Conservation (phyloP, 306 rosid genomes). For the Psophocarpus tetragonolobus region DNA sequence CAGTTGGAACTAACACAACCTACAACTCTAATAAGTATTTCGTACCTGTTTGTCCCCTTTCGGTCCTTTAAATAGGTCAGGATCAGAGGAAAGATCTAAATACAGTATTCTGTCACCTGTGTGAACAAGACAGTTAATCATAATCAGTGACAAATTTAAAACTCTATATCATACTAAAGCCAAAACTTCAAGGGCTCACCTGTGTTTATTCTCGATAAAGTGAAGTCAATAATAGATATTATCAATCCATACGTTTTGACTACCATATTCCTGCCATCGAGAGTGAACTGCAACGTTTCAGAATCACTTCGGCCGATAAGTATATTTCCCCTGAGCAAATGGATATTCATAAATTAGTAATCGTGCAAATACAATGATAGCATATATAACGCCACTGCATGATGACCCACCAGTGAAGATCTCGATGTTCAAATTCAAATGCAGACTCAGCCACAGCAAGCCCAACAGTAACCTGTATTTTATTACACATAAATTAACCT, state of each 20-base stretch:
- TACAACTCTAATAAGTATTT: constrained; percentile 16
- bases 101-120: constrained; percentile 83
- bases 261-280: constrained; percentile 65
- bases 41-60: constrained; percentile 88
- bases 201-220: constrained; percentile 85
- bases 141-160: constrained; percentile 26
- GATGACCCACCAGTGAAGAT: constrained; percentile 83
- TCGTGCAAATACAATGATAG: constrained; percentile 6
- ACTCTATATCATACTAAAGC: background rate
- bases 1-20: constrained; percentile 18
- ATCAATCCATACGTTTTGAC: constrained; percentile 71
- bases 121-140: constrained; percentile 30
- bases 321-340: constrained; percentile 77
- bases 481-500: constrained; percentile 15
- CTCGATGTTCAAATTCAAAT: constrained; percentile 93
- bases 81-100: constrained; percentile 81
- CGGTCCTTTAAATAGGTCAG: constrained; percentile 77
- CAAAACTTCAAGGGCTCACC: constrained; percentile 48
- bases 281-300: constrained; percentile 65
- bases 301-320: constrained; percentile 73
- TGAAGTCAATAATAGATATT: constrained; percentile 85
- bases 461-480: constrained; percentile 73
- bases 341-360: constrained; percentile 35
- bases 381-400: constrained; percentile 8
- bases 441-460: constrained; percentile 97